A percentile compares a stretch with the other conserved stretches of the same genome.
Conservation (phyloP, 2,329 filamentous ascomycete genomes). For the Tolypocladium nubicola region DNA sequence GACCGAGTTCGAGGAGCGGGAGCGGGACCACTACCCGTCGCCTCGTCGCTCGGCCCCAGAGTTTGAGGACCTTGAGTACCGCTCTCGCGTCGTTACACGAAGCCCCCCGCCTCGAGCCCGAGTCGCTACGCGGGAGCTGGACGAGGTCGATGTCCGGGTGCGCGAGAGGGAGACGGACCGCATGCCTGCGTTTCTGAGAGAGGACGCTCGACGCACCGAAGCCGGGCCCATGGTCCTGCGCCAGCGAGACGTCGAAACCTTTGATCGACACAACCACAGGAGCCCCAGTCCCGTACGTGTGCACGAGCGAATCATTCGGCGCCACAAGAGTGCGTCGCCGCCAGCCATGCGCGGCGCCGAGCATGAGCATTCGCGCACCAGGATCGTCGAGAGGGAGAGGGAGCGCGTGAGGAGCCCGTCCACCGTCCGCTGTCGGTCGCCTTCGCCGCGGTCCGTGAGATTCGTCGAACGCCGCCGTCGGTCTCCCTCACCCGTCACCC, state of each 20-base stretch:
- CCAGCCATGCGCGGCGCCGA: conserved; percentile 19
- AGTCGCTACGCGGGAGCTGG: conserved; percentile 11
- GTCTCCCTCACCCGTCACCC: conserved; percentile 27
- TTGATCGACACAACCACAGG: conserved; percentile 36
- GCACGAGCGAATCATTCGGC: conserved; percentile 31
- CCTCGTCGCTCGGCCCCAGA: conserved; percentile 23
- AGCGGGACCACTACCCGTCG: conserved; percentile 30
- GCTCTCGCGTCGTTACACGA: conserved; percentile 11
- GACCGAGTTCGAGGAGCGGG: conserved; percentile 36
- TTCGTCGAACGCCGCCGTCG: conserved; percentile 26
- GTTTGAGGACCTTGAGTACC: conserved; percentile 13
- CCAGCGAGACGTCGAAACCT: conserved; percentile 42
- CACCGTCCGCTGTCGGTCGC: conserved; percentile 13
- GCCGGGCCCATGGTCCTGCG: conserved; percentile 43
- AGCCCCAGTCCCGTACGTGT: conserved; percentile 32
- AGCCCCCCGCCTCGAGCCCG: conserved; percentile 16
- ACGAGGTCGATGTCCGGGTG: conserved; percentile 30
- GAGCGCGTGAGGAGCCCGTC: conserved; percentile 28
- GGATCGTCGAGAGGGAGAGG: conserved; percentile 28
- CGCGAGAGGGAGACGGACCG: conserved; percentile 33
- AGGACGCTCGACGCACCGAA: conserved; percentile 36
- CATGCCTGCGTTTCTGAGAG: conserved; percentile 39
- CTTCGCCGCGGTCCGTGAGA: conserved; percentile 19
- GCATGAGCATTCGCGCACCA: conserved; percentile 23
- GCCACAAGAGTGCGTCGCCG: conserved; percentile 32